These are phyloP conservation scores for Colletotrichum acutatum DNA, from an alignment of 2,329 filamentous ascomycete species.

Conservation along the genomic window DNA sequence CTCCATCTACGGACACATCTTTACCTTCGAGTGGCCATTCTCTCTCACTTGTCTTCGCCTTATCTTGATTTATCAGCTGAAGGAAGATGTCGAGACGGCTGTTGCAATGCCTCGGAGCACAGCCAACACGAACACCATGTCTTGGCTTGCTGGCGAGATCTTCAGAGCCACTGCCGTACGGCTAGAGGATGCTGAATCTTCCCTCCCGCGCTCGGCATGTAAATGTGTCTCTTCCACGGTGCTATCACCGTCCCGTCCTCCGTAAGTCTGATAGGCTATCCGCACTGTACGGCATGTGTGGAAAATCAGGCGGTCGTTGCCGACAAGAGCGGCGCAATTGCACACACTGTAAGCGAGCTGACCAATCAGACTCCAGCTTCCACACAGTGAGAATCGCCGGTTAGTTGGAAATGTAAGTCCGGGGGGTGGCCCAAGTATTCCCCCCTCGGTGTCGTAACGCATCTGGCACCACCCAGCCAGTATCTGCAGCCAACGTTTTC, in stretches of 20 bases:
- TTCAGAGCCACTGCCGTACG: neutral
- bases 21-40: neutral
- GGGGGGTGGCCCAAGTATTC: neutral
- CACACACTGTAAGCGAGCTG: slow-evolving; percentile 16
- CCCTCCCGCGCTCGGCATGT: neutral
- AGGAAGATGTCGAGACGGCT: slow-evolving; percentile 1
- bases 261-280: neutral
- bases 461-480: slow-evolving; percentile 10
- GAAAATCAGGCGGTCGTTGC: neutral
- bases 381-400: neutral
- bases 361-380: neutral
- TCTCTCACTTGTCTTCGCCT: slow-evolving; percentile 6
- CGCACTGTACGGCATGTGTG: slow-evolving; percentile 5
- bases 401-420: slow-evolving; percentile 3
- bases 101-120: slow-evolving; percentile 1
- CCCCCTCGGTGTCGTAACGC: neutral
- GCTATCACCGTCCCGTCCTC: neutral
- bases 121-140: neutral
- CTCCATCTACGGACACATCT: neutral
- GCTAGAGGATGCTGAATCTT: neutral
- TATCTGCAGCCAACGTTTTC: slow-evolving; percentile 9
- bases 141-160: neutral
- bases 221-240: neutral
- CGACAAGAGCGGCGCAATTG: neutral
- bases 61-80: slow-evolving; percentile 31